These are phyloP conservation scores for Trametes elegans DNA, from an alignment of 768 basidiomycete species.

Conservation along the genomic window DNA sequence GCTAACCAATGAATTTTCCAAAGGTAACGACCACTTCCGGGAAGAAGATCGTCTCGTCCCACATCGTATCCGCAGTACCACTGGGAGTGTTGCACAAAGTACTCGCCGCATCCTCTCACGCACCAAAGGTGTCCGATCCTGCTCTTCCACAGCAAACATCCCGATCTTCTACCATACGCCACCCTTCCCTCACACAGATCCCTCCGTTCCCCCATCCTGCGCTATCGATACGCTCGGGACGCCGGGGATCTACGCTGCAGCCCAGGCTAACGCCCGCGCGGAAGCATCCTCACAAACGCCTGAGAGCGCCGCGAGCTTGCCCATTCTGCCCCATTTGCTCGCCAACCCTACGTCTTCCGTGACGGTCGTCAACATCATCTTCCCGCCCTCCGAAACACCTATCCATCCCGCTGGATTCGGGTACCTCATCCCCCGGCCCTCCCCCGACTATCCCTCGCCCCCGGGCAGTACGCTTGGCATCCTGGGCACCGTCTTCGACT, in stretches of 20 bases:
- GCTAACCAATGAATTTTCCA: background rate
- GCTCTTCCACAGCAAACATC: background rate
- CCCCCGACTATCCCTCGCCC: slow-evolving; percentile 43
- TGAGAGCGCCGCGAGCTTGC: background rate
- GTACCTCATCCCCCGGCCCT: slow-evolving; percentile 85
- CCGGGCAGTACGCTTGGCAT: slow-evolving; percentile 39
- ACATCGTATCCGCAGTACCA: slow-evolving; percentile 77
- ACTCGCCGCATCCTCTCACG: background rate
- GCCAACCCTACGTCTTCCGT: slow-evolving; percentile 78
- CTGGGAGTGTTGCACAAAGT: slow-evolving; percentile 45
- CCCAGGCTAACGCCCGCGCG: too few species aligned
- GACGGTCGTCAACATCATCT: slow-evolving; percentile 87
- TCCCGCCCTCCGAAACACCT: slow-evolving; percentile 43
- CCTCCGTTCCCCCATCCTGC: slow-evolving; percentile 9
- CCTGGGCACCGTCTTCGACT: slow-evolving; percentile 91
- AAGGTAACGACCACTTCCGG: slow-evolving; percentile 36
- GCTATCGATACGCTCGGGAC: background rate
- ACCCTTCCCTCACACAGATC: background rate
- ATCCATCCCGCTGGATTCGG: slow-evolving; percentile 90
- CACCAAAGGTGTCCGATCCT: background rate
- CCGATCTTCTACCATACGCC: background rate
- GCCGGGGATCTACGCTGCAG: background rate
- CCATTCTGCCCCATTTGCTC: slow-evolving; percentile 58
- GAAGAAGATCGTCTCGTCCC: slow-evolving; percentile 45
- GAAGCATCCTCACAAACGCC: background rate